Conservation (phyloP, 345 rosid genomes). For the Zanthoxylum bungeanum region DNA sequence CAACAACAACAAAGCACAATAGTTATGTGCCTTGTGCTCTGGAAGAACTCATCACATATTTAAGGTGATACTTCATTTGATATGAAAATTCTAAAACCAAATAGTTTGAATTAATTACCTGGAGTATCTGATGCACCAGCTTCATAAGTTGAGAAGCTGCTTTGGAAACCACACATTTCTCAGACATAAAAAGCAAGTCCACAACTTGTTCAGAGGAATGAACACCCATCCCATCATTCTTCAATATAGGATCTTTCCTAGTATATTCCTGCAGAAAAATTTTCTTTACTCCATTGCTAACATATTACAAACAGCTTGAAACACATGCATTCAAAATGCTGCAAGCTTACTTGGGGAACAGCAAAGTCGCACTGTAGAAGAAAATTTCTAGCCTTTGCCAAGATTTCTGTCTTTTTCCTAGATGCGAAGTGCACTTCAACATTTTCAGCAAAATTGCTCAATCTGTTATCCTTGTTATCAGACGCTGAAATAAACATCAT, state of each 20-base stretch:
- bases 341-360: slow-evolving; percentile 59
- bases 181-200: slow-evolving; percentile 73
- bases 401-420: slow-evolving; percentile 73
- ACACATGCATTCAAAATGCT: slow-evolving; percentile 8
- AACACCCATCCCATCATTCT: slow-evolving; percentile 28
- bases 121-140: slow-evolving; percentile 77
- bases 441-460: slow-evolving; percentile 79
- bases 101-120: slow-evolving; percentile 46
- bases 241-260: slow-evolving; percentile 27
- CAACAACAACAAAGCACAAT: neutral
- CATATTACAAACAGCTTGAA: slow-evolving; percentile 11
- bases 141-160: slow-evolving; percentile 85
- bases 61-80: neutral
- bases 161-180: slow-evolving; percentile 73
- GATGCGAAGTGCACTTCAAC: slow-evolving; percentile 98
- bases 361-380: slow-evolving; percentile 76
- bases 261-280: slow-evolving; percentile 48
- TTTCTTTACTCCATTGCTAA: slow-evolving; percentile 8
- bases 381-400: slow-evolving; percentile 83
- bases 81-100: neutral
- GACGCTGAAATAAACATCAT: slow-evolving; percentile 65
- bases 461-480: slow-evolving; percentile 57
- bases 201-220: slow-evolving; percentile 51
- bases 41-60: neutral
- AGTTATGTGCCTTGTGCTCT: neutral